These are phyloP conservation scores for Chlamydomonas applanata DNA, from an alignment of 139 green algal genomes.

Conservation along the genomic window DNA sequence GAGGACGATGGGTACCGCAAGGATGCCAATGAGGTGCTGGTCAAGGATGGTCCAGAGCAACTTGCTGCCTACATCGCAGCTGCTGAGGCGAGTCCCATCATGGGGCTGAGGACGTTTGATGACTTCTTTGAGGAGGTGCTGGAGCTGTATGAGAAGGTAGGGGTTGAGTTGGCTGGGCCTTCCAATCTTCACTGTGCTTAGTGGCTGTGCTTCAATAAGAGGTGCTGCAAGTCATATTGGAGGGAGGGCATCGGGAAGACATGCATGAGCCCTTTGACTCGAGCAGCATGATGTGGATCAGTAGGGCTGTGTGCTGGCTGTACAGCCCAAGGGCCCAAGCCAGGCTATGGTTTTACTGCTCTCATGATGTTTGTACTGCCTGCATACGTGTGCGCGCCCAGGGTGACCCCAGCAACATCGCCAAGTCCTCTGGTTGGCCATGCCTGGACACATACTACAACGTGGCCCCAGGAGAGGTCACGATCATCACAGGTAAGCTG, in stretches of 20 bases:
- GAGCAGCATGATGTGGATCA: background rate
- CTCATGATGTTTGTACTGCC: background rate
- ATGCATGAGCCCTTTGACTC: background rate
- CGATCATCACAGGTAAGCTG: constrained; percentile 80
- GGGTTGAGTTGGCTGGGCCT: background rate
- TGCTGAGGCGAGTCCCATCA: constrained; percentile 74
- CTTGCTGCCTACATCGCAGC: constrained; percentile 58
- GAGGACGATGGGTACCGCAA: constrained; percentile 42
- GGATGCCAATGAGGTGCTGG: constrained; percentile 86
- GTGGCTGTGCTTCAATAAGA: no score
- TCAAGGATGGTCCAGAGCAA: constrained; percentile 57
- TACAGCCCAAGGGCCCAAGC: no score
- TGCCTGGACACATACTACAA: constrained; percentile 79
- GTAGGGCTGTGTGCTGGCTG: no score
- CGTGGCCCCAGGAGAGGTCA: constrained; percentile 85
- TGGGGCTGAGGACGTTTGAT: constrained; percentile 61
- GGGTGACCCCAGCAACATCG: background rate
- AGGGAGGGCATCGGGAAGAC: no score
- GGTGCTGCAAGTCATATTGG: no score
- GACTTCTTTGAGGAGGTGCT: constrained; percentile 25
- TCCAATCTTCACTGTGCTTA: no score
- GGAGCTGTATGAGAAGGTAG: constrained; percentile 14
- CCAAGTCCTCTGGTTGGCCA: constrained; percentile 75
- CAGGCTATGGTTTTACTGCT: no score
- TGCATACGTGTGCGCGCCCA: background rate